phyloP scores from a whole-genome alignment of 2,329 filamentous ascomycete species.

The Nemania sp. region DNA sequence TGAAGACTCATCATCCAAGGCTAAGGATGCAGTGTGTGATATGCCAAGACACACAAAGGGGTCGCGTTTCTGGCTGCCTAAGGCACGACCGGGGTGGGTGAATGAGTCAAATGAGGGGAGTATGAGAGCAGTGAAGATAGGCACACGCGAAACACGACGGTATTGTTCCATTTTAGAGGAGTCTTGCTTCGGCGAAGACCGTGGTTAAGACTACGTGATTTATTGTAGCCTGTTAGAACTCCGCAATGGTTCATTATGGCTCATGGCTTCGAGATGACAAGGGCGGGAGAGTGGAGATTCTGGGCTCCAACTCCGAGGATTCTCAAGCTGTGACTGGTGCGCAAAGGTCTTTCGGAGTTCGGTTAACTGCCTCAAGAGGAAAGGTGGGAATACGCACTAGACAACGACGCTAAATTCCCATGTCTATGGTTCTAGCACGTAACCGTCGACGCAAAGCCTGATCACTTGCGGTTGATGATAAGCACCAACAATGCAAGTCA shows the following conservation, averaged over 20 bases:
- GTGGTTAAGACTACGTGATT: slow-evolving; percentile 25
- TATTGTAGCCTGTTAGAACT: slow-evolving; percentile 37
- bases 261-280: slow-evolving; percentile 14
- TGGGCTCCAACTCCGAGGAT: slow-evolving; percentile 38
- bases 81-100: slow-evolving; percentile 32
- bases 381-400: slow-evolving; percentile 16
- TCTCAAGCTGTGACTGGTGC: slow-evolving; percentile 38
- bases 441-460: slow-evolving; percentile 24
- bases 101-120: slow-evolving; percentile 30
- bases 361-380: slow-evolving; percentile 35
- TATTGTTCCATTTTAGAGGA: slow-evolving; percentile 36
- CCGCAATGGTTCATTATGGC: slow-evolving; percentile 17
- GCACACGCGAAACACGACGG: slow-evolving; percentile 19
- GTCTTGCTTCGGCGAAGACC: slow-evolving; percentile 13
- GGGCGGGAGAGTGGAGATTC: slow-evolving; percentile 26
- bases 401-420: slow-evolving; percentile 4
- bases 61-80: slow-evolving; percentile 33
- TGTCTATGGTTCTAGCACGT: slow-evolving; percentile 11
- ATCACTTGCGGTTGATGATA: slow-evolving; percentile 21
- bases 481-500: slow-evolving; percentile 28
- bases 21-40: slow-evolving; percentile 15
- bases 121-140: background rate
- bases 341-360: slow-evolving; percentile 35
- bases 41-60: slow-evolving; percentile 22
- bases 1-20: slow-evolving; percentile 42